Evolutionary conservation across 208 protist species (phyloP).

Genomic region (Naegleria fowleri): DNA sequence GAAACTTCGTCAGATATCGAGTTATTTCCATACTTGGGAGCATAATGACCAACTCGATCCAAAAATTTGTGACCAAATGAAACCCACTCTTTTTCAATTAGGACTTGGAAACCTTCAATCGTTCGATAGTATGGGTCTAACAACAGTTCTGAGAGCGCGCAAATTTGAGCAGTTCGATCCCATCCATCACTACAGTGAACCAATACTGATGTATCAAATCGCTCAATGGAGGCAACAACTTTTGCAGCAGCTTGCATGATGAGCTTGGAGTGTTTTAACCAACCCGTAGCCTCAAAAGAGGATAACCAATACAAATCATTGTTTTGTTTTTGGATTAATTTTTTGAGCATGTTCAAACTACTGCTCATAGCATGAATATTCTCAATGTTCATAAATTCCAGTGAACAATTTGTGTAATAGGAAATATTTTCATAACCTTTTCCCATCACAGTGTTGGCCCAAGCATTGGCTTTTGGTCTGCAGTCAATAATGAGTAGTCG

Average conservation of each 20-base stretch:
- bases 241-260: background rate
- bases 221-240: background rate
- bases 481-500: conserved; percentile 53
- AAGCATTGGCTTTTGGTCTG: conserved; percentile 48
- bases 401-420: conserved; percentile 41
- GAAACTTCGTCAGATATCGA: conserved; percentile 51
- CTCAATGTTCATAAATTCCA: conserved; percentile 55
- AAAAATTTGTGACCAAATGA: conserved; percentile 82
- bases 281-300: background rate
- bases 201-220: background rate
- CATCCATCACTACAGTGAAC: conserved; percentile 79
- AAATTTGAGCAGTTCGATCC: conserved; percentile 86
- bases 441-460: conserved; percentile 51
- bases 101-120: conserved; percentile 57
- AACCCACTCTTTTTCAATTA: conserved; percentile 91
- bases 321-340: background rate
- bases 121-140: conserved; percentile 85
- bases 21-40: background rate
- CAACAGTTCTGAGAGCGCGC: conserved; percentile 69
- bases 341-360: background rate
- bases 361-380: conserved; percentile 41
- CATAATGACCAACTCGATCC: conserved; percentile 44
- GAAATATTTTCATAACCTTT: conserved; percentile 55
- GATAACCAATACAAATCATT: background rate
- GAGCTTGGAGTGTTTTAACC: background rate